phyloP scores from a whole-genome alignment of 306 rosid species.

The Cicer arietinum region DNA sequence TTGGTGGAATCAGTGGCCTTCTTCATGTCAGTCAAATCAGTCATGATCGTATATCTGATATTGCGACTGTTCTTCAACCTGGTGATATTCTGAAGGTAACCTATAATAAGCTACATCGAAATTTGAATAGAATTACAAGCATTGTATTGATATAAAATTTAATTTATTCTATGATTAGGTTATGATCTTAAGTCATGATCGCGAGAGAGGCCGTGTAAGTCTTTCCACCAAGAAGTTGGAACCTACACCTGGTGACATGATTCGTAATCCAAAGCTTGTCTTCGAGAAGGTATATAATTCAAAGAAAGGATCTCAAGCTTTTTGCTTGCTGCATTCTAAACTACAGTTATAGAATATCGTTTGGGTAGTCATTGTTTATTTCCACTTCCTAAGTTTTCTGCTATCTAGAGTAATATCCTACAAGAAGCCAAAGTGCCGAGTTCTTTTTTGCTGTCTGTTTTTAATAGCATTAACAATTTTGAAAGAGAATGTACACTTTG shows the following conservation, averaged over 20 bases:
- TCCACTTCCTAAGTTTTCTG: slow-evolving; percentile 19
- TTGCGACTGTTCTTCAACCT: slow-evolving; percentile 90
- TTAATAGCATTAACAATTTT: slow-evolving; percentile 25
- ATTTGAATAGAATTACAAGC: slow-evolving; percentile 28
- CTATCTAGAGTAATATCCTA: slow-evolving; percentile 23
- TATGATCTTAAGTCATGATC: slow-evolving; percentile 95
- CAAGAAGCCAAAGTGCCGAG: slow-evolving; percentile 28
- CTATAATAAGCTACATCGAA: slow-evolving; percentile 11
- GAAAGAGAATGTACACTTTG: slow-evolving; percentile 21
- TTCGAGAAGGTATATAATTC: slow-evolving; percentile 90
- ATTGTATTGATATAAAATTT: slow-evolving; percentile 19
- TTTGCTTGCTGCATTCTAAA: slow-evolving; percentile 19
- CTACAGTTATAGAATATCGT: slow-evolving; percentile 24
- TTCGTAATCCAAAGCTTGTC: slow-evolving; percentile 93
- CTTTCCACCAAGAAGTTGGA: slow-evolving; percentile 96
- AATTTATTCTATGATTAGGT: slow-evolving; percentile 63
- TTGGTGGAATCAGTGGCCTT: slow-evolving; percentile 97
- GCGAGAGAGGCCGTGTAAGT: slow-evolving; percentile 92
- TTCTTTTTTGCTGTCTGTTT: slow-evolving; percentile 9
- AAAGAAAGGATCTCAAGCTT: slow-evolving; percentile 32
- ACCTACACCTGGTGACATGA: slow-evolving; percentile 99
- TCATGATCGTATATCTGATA: slow-evolving; percentile 90
- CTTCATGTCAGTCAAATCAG: slow-evolving; percentile 99
- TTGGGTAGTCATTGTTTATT: slow-evolving; percentile 34
- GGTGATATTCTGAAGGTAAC: slow-evolving; percentile 92